Evolutionary conservation across 495 filamentous ascomycete species (phyloP).

Genomic region (Talaromyces liani): DNA sequence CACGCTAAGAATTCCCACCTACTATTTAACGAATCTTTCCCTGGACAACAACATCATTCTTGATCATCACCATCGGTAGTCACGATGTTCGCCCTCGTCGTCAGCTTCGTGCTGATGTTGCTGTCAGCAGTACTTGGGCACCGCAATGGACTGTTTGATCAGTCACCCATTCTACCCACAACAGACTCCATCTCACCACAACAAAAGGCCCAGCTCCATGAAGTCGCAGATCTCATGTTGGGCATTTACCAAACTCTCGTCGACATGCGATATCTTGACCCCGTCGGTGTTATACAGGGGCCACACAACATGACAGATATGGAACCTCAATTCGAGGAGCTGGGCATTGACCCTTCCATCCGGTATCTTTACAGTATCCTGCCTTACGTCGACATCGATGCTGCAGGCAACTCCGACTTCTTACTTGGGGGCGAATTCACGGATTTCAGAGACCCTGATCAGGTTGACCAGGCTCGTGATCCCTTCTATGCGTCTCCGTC

Average conservation of each 20-base stretch:
- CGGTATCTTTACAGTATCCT: conserved; percentile 19
- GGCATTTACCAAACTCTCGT: not conserved
- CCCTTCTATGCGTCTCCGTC: conserved; percentile 15
- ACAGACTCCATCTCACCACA: not conserved
- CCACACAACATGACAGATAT: conserved; percentile 14
- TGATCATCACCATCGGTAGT: not conserved
- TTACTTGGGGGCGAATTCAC: not conserved
- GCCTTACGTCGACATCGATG: conserved; percentile 11
- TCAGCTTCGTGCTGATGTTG: not conserved
- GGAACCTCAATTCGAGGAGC: conserved; percentile 7
- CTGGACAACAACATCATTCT: not conserved
- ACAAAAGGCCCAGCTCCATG: conserved; percentile 1
- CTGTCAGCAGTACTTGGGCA: not conserved
- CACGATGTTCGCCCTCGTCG: not conserved
- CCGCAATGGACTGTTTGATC: not conserved
- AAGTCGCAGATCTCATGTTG: conserved; percentile 7
- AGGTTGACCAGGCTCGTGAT: conserved; percentile 10
- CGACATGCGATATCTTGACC: conserved; percentile 1
- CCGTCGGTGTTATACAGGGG: conserved; percentile 1
- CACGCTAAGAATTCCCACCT: not conserved
- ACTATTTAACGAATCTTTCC: not conserved
- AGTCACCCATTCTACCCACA: not conserved
- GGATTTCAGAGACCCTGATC: not conserved
- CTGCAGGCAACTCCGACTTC: not conserved
- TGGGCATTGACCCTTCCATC: conserved; percentile 11